Percentiles rank a stretch among this genome's conserved stretches.
phyloP scores from a whole-genome alignment of 2,329 filamentous ascomycete genomes.

The Neonectria punicea region DNA sequence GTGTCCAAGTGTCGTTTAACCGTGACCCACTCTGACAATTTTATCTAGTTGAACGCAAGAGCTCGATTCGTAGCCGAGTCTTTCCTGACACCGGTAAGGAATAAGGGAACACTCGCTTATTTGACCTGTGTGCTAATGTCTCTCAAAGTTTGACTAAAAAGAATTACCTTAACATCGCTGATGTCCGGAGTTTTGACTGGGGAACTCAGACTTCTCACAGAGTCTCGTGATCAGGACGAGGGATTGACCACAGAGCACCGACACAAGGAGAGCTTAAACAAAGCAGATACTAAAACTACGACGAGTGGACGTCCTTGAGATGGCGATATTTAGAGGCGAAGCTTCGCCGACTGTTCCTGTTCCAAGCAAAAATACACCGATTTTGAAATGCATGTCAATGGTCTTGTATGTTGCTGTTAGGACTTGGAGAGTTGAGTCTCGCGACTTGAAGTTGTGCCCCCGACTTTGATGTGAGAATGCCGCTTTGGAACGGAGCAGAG shows the following conservation, averaged over 20 bases:
- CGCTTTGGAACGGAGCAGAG: background rate
- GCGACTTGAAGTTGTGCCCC: background rate
- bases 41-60: constrained; percentile 84
- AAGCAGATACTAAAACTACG: constrained; percentile 22
- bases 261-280: constrained; percentile 19
- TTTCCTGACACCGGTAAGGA: constrained; percentile 88
- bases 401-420: background rate
- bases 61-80: constrained; percentile 98
- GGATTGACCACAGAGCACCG: constrained; percentile 27
- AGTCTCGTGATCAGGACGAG: constrained; percentile 27
- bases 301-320: constrained; percentile 24
- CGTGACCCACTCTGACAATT: constrained; percentile 29
- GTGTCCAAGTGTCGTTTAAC: constrained; percentile 48
- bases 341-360: constrained; percentile 28
- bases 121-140: constrained; percentile 18
- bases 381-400: constrained; percentile 23
- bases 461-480: background rate
- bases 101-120: background rate
- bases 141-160: constrained; percentile 48
- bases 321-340: constrained; percentile 38
- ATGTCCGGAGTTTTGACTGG: constrained; percentile 30
- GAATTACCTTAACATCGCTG: constrained; percentile 33
- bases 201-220: constrained; percentile 27
- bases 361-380: constrained; percentile 34
- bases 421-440: background rate